A percentile compares a stretch with the other conserved stretches of the same genome.
phyloP scores from a whole-genome alignment of 2,329 filamentous ascomycete species.

The Colletotrichum sansevieriae region DNA sequence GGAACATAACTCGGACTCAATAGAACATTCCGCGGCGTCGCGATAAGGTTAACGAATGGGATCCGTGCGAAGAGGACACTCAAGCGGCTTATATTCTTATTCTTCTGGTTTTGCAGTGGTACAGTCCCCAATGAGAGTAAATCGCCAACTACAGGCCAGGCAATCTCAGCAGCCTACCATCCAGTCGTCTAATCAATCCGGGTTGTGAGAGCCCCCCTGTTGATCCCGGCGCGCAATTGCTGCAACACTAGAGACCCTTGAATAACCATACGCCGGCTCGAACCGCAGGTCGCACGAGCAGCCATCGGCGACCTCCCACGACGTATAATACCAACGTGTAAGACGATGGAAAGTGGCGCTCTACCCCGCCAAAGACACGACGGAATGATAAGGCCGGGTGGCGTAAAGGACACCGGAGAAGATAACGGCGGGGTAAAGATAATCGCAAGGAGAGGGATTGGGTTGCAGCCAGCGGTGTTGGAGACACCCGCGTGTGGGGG shows the following conservation, averaged over 20 bases:
- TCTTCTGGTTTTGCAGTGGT: neutral
- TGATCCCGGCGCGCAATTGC: conserved; percentile 21
- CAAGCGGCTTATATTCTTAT: conserved; percentile 36
- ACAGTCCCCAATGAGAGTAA: neutral
- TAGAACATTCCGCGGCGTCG: conserved; percentile 17
- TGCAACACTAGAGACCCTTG: conserved; percentile 14
- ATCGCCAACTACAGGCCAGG: conserved; percentile 32
- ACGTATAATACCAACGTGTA: conserved; percentile 33
- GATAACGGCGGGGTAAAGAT: conserved; percentile 42
- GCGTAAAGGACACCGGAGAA: conserved; percentile 12
- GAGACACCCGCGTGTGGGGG: conserved; percentile 36
- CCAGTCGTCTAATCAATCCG: conserved; percentile 11
- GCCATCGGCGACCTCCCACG: conserved; percentile 35
- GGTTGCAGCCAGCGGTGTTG: conserved; percentile 27
- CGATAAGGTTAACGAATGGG: conserved; percentile 30
- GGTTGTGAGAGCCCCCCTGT: conserved; percentile 4
- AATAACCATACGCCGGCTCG: conserved; percentile 6
- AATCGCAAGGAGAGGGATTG: conserved; percentile 24
- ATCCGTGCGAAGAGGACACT: conserved; percentile 18
- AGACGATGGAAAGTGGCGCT: conserved; percentile 32
- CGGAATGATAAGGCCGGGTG: conserved; percentile 25
- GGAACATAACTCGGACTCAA: conserved; percentile 8
- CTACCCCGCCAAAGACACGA: conserved; percentile 25
- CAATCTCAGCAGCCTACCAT: conserved; percentile 9
- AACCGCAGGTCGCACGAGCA: conserved; percentile 19